A percentile compares a stretch with the other conserved stretches of the same genome.
Conservation (phyloP, 805 yeast species). For the Debaryomyces tyrocola region DNA sequence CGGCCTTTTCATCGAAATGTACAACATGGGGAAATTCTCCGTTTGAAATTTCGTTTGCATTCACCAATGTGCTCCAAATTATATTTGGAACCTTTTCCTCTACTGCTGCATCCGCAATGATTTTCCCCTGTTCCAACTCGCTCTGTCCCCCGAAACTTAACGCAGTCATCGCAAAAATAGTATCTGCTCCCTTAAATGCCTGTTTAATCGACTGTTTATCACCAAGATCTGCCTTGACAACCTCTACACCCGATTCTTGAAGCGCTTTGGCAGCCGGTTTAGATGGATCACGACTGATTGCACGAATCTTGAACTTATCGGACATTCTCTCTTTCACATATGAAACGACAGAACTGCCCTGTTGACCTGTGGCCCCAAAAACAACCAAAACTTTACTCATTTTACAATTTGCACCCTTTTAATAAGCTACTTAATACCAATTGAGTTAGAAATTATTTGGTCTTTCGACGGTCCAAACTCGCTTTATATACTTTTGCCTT, state of each 20-base stretch:
- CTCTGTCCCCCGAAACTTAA: constrained; percentile 9
- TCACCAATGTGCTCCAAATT: constrained; percentile 5
- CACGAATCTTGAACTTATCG: constrained; percentile 25
- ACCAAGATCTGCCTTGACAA: constrained; percentile 9
- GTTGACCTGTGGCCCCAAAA: constrained; percentile 28
- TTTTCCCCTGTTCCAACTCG: constrained; percentile 6
- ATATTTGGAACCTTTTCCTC: constrained; percentile 1
- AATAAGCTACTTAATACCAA: too few species aligned
- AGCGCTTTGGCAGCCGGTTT: constrained; percentile 4
- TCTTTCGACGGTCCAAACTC: too few species aligned
- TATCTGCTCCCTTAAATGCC: constrained; percentile 6
- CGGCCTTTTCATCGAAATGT: constrained; percentile 3
- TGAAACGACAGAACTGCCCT: constrained; percentile 14
- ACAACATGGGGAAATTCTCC: constrained; percentile 1
- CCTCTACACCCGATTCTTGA: constrained; percentile 10
- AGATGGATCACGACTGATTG: constrained; percentile 10
- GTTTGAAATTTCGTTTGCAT: not conserved
- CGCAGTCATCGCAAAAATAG: constrained; percentile 4
- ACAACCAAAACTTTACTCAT: constrained; percentile 8
- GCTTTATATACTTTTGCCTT: too few species aligned
- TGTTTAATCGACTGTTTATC: constrained; percentile 1
- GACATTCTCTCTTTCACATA: constrained; percentile 28
- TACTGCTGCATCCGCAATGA: constrained; percentile 5
- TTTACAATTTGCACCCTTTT: not conserved
- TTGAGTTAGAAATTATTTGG: too few species aligned